Evolutionary conservation across 2,329 filamentous ascomycete species (phyloP).

Genomic region (Xylaria polymorpha): DNA sequence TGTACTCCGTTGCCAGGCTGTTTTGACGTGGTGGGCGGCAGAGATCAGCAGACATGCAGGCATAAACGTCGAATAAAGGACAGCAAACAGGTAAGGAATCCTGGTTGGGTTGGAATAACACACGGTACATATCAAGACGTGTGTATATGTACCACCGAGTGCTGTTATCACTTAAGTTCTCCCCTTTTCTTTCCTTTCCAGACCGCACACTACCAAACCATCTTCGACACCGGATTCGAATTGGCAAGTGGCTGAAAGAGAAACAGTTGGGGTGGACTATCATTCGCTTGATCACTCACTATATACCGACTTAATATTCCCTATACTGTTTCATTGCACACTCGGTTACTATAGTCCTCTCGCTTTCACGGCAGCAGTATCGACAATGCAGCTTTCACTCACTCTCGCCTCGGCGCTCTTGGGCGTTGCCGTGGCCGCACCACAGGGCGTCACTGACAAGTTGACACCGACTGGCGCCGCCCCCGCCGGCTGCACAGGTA

Average conservation of each 20-base stretch:
- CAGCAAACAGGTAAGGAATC: slow-evolving; percentile 31
- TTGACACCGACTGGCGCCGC: slow-evolving; percentile 59
- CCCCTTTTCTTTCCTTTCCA: slow-evolving; percentile 10
- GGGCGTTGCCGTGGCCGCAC: slow-evolving; percentile 54
- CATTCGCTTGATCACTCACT: slow-evolving; percentile 43
- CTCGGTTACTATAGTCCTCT: slow-evolving; percentile 27
- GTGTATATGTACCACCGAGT: slow-evolving; percentile 26
- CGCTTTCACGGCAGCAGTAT: slow-evolving; percentile 31
- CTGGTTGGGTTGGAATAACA: slow-evolving; percentile 20
- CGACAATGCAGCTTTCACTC: slow-evolving; percentile 48
- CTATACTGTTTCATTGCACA: slow-evolving; percentile 15
- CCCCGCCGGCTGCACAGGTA: slow-evolving; percentile 61
- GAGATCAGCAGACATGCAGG: slow-evolving; percentile 29
- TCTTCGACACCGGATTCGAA: slow-evolving; percentile 16
- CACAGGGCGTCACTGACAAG: slow-evolving; percentile 55
- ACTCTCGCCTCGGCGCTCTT: slow-evolving; percentile 50
- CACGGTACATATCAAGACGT: slow-evolving; percentile 17
- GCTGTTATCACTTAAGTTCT: slow-evolving; percentile 4
- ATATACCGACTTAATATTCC: slow-evolving; percentile 33
- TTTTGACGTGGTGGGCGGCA: slow-evolving; percentile 38
- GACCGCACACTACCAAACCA: slow-evolving; percentile 18
- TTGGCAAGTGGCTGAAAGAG: slow-evolving; percentile 28
- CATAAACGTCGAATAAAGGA: slow-evolving; percentile 33
- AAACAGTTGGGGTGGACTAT: slow-evolving; percentile 42
- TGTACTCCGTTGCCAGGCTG: slow-evolving; percentile 40